Evolutionary conservation across 805 yeast species (phyloP).

Genomic region (Barnettozyma vustinii): DNA sequence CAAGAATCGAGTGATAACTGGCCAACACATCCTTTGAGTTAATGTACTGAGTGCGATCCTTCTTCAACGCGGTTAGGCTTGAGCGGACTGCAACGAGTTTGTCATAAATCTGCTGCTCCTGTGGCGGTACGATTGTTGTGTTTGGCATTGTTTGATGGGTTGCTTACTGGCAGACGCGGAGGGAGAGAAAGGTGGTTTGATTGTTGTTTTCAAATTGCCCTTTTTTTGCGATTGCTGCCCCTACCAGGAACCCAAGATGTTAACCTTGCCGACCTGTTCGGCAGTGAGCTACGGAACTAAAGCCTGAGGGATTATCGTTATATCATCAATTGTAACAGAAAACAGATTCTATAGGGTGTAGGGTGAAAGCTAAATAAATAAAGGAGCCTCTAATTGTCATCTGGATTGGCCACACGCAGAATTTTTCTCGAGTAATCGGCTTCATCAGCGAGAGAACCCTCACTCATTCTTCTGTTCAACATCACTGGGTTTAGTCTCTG

Average conservation of each 20-base stretch:
- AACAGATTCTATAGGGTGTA: background rate
- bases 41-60: slow-evolving; percentile 58
- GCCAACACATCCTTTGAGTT: slow-evolving; percentile 62
- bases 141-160: slow-evolving; percentile 20
- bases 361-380: background rate
- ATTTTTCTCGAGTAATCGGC: slow-evolving; percentile 77
- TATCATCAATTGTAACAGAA: background rate
- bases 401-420: slow-evolving; percentile 86
- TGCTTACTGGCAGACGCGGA: background rate
- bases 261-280: no score
- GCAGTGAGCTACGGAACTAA: no score
- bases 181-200: background rate
- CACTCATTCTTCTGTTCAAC: slow-evolving; percentile 77
- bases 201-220: background rate
- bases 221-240: slow-evolving; percentile 1
- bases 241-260: background rate
- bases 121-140: slow-evolving; percentile 31
- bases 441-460: slow-evolving; percentile 84
- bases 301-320: background rate
- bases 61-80: slow-evolving; percentile 43
- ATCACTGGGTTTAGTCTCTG: slow-evolving; percentile 69
- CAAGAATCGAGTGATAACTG: slow-evolving; percentile 54
- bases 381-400: slow-evolving; percentile 39
- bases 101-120: slow-evolving; percentile 34
- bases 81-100: slow-evolving; percentile 39